phyloP scores from a whole-genome alignment of 2,329 filamentous ascomycete genomes.

The Ophidiomyces ophidiicola region DNA sequence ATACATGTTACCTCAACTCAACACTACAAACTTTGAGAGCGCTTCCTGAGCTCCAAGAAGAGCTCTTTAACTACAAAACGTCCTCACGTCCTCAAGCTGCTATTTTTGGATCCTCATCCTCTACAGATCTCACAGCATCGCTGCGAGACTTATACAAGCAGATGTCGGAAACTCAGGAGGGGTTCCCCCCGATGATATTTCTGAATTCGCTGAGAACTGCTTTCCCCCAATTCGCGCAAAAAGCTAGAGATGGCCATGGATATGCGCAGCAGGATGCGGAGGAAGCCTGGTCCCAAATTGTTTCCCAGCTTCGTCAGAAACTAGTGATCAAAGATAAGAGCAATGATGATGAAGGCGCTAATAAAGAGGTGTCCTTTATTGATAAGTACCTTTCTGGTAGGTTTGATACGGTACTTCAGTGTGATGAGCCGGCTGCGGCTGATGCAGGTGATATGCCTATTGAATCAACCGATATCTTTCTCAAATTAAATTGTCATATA shows the following conservation, averaged over 20 bases:
- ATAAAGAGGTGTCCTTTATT: constrained; percentile 57
- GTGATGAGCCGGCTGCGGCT: constrained; percentile 67
- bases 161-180: constrained; percentile 79
- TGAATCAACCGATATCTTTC: constrained; percentile 59
- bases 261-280: constrained; percentile 98
- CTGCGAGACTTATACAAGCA: constrained; percentile 74
- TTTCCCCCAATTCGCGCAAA: constrained; percentile 90
- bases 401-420: constrained; percentile 66
- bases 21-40: constrained; percentile 81
- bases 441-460: constrained; percentile 61
- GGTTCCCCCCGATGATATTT: constrained; percentile 74
- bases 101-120: constrained; percentile 46
- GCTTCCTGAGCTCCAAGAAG: constrained; percentile 80
- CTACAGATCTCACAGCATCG: constrained; percentile 61
- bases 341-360: constrained; percentile 27
- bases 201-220: constrained; percentile 63
- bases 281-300: constrained; percentile 93
- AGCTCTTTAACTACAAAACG: constrained; percentile 53
- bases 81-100: constrained; percentile 28
- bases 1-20: constrained; percentile 97
- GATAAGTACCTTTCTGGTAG: constrained; percentile 81
- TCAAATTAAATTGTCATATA: constrained; percentile 95
- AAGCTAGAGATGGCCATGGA: constrained; percentile 64
- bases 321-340: constrained; percentile 51
- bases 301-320: constrained; percentile 69